Evolutionary conservation across 2,329 filamentous ascomycete genomes (phyloP).

Genomic region (Talaromyces amestolkiae): DNA sequence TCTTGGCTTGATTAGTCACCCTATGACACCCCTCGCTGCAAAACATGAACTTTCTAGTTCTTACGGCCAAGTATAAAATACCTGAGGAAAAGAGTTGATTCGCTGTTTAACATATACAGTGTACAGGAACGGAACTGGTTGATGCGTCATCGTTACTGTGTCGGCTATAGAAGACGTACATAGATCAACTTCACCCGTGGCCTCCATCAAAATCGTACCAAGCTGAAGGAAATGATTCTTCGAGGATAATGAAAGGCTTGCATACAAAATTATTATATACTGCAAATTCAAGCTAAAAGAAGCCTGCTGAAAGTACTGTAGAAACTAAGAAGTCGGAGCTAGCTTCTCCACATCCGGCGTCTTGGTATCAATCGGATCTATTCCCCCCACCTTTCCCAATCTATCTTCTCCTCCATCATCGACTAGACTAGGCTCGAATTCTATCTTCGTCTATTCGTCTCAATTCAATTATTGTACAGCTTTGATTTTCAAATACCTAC

Average conservation of each 20-base stretch:
- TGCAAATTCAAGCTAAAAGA: not conserved
- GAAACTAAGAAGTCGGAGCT: not conserved
- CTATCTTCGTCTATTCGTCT: not conserved
- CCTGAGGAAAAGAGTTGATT: not conserved
- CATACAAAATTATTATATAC: not conserved
- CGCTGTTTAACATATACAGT: not conserved
- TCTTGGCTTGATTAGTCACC: conserved; percentile 5
- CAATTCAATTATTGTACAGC: too few species aligned
- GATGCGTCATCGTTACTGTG: not conserved
- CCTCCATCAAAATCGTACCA: not conserved
- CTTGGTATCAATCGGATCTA: conserved; percentile 2
- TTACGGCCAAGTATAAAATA: not conserved
- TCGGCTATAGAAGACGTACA: not conserved
- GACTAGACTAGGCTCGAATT: not conserved
- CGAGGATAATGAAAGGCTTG: not conserved
- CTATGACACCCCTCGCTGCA: not conserved
- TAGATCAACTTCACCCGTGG: not conserved
- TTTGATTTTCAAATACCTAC: not conserved
- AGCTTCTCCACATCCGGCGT: conserved; percentile 12
- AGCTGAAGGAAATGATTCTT: not conserved
- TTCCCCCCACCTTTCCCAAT: conserved; percentile 12
- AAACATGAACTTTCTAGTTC: not conserved
- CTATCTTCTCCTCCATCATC: conserved; percentile 12
- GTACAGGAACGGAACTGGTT: not conserved
- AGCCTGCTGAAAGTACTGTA: not conserved